phyloP scores from a whole-genome alignment of 2,329 filamentous ascomycete genomes.

The Chaetomiaceae sp. region DNA sequence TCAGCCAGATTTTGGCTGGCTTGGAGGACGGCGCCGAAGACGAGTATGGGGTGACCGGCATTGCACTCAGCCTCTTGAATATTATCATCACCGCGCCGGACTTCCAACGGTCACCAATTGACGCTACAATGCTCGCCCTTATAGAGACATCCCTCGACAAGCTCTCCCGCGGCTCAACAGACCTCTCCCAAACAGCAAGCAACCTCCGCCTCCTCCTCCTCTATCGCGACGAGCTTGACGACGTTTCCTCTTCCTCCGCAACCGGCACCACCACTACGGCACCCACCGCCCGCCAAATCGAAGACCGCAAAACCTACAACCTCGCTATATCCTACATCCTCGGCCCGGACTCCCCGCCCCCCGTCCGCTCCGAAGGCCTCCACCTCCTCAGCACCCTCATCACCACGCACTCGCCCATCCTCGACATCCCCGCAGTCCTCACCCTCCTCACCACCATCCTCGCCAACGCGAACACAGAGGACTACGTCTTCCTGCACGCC shows the following conservation, averaged over 20 bases:
- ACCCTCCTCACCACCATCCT: slow-evolving; percentile 59
- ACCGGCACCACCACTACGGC: slow-evolving; percentile 27
- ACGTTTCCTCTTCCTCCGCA: slow-evolving; percentile 32
- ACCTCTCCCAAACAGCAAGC: slow-evolving; percentile 46
- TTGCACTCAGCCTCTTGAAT: slow-evolving; percentile 57
- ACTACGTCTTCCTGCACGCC: slow-evolving; percentile 64
- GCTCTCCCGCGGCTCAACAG: slow-evolving; percentile 35
- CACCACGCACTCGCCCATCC: slow-evolving; percentile 44
- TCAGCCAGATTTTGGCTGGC: slow-evolving; percentile 50
- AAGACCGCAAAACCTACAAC: slow-evolving; percentile 56
- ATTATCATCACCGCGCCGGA: slow-evolving; percentile 51
- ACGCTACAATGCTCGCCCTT: slow-evolving; percentile 35
- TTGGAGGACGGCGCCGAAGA: slow-evolving; percentile 18
- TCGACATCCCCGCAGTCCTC: slow-evolving; percentile 61
- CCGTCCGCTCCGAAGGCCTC: slow-evolving; percentile 60
- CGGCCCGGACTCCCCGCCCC: slow-evolving; percentile 54
- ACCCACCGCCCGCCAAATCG: slow-evolving; percentile 43
- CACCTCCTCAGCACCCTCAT: slow-evolving; percentile 56
- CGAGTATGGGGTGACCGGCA: slow-evolving; percentile 43
- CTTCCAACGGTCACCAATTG: slow-evolving; percentile 46
- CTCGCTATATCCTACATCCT: slow-evolving; percentile 60
- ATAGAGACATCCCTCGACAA: slow-evolving; percentile 45
- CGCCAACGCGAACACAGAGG: slow-evolving; percentile 59
- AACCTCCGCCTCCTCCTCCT: slow-evolving; percentile 51
- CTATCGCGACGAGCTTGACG: slow-evolving; percentile 50